These are phyloP conservation scores for Phyllostachys edulis DNA, from an alignment of 176 grass and related monocot species.

Conservation along the genomic window DNA sequence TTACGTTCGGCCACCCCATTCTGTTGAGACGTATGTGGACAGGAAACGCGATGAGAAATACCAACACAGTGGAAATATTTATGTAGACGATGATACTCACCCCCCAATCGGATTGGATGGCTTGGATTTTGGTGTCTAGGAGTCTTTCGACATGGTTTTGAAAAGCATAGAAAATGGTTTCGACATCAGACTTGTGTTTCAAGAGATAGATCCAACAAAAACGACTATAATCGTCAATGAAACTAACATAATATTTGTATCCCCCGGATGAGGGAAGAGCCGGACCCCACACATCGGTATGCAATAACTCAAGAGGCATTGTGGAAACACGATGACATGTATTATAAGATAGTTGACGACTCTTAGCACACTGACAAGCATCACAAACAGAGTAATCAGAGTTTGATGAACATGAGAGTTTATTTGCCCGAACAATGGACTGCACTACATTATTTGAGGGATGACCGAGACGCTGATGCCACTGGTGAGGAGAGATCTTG, in stretches of 20 bases:
- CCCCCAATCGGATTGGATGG: too few relatives aligned
- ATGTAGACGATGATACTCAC: too few relatives aligned
- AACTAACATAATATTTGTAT: background rate
- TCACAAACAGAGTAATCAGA: background rate
- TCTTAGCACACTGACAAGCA: background rate
- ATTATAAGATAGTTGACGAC: background rate
- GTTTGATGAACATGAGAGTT: background rate
- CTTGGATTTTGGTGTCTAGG: too few relatives aligned
- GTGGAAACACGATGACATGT: background rate
- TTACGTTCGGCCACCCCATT: too few relatives aligned
- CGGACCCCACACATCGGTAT: background rate
- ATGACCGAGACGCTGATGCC: background rate
- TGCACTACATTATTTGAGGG: background rate
- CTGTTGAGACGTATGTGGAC: too few relatives aligned
- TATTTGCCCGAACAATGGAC: background rate
- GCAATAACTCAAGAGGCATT: background rate
- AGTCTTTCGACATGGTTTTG: too few relatives aligned
- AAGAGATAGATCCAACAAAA: background rate
- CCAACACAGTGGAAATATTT: too few relatives aligned
- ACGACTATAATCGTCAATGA: background rate
- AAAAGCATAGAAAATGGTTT: background rate
- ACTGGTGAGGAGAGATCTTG: background rate
- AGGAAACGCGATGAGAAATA: too few relatives aligned
- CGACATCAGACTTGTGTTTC: background rate
- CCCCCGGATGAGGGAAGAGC: background rate